Conservation (phyloP, 805 yeast species). For the Candida orba region DNA sequence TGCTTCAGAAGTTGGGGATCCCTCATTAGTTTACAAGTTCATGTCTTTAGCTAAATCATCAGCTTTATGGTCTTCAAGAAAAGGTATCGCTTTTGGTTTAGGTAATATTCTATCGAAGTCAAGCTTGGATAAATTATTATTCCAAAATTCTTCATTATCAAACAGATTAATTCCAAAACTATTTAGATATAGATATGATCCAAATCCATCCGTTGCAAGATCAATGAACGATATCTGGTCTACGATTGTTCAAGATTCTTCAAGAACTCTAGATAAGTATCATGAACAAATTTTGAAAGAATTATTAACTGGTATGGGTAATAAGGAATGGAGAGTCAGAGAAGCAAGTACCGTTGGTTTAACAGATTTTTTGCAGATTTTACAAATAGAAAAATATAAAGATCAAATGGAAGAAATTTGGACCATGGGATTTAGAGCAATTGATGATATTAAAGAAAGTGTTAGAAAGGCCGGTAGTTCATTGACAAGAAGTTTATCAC, state of each 20-base stretch:
- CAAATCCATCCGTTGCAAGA: conserved; percentile 61
- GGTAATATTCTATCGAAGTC: conserved; percentile 79
- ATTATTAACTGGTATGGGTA: conserved; percentile 60
- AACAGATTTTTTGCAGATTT: conserved; percentile 59
- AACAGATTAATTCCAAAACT: conserved; percentile 69
- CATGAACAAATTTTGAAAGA: conserved; percentile 58
- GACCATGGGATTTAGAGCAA: conserved; percentile 78
- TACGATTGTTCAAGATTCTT: conserved; percentile 50
- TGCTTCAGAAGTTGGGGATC: conserved; percentile 95
- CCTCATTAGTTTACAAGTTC: conserved; percentile 86
- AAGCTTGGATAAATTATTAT: conserved; percentile 55
- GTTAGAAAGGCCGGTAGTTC: conserved; percentile 75
- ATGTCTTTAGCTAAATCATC: conserved; percentile 88
- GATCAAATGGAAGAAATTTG: conserved; percentile 59
- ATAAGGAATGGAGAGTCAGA: conserved; percentile 87
- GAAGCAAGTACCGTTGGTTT: conserved; percentile 78
- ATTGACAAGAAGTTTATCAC: conserved; percentile 60
- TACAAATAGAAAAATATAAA: conserved; percentile 44
- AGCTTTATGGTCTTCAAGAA: conserved; percentile 85
- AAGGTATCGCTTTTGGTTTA: conserved; percentile 90
- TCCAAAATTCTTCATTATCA: conserved; percentile 47
- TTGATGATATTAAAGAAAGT: conserved; percentile 94
- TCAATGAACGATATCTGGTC: conserved; percentile 91
- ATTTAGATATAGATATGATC: conserved; percentile 81
- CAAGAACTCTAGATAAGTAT: conserved; percentile 44